Conservation (phyloP, 2,329 filamentous ascomycete species). For the Byssothecium circinans region DNA sequence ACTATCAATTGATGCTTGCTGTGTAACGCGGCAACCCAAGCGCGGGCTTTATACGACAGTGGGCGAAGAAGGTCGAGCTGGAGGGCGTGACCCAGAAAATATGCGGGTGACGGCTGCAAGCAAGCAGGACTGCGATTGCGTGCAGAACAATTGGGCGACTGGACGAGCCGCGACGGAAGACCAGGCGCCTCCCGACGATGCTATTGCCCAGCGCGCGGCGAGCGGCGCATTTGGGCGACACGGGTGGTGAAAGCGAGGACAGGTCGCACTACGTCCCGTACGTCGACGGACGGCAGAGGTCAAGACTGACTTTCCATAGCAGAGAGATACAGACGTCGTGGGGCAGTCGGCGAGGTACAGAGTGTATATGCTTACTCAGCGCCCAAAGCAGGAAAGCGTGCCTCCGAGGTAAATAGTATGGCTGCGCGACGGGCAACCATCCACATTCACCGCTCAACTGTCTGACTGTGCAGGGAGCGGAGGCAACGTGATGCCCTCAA, state of each 20-base stretch:
- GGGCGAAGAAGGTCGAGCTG: constrained; percentile 19
- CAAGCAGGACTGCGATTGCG: constrained; percentile 31
- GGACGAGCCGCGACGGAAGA: constrained; percentile 21
- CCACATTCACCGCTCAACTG: constrained; percentile 22
- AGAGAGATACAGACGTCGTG: not conserved
- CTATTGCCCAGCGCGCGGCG: constrained; percentile 1
- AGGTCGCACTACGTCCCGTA: not conserved
- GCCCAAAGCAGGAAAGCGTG: constrained; percentile 26
- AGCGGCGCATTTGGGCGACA: not conserved
- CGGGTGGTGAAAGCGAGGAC: not conserved
- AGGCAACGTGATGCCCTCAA: constrained; percentile 34
- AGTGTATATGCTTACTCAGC: constrained; percentile 32
- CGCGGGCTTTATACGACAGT: constrained; percentile 14
- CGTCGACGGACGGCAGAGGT: not conserved
- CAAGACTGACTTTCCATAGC: not conserved
- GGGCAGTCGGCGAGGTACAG: no score
- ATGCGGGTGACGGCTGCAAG: constrained; percentile 44
- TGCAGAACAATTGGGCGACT: constrained; percentile 30
- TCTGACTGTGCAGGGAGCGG: constrained; percentile 26
- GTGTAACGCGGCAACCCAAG: constrained; percentile 33
- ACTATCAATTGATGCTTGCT: constrained; percentile 35
- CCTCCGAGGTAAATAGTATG: constrained; percentile 29
- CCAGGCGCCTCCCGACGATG: constrained; percentile 17
- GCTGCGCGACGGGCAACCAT: constrained; percentile 33
- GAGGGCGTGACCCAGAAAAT: constrained; percentile 30